Evolutionary conservation across 257 asterid genomes (phyloP).

Genomic region (Thymus mandschuricus): DNA sequence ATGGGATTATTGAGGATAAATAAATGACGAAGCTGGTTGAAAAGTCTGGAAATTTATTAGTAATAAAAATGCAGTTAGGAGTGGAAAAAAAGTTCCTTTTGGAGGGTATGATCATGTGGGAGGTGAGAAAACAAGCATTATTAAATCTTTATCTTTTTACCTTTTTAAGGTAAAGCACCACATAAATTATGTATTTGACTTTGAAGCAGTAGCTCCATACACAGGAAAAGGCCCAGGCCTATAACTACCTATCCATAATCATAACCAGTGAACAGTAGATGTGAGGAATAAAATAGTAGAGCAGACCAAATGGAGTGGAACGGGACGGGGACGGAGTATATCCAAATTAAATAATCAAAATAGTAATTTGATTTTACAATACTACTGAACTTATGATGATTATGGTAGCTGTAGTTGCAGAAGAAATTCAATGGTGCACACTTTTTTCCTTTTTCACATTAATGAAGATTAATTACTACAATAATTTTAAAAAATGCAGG

Average conservation of each 20-base stretch:
- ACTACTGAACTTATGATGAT: not conserved
- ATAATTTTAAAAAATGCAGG: too few relatives aligned
- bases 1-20: not conserved
- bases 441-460: too few relatives aligned
- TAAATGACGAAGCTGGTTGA: not conserved
- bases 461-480: too few relatives aligned
- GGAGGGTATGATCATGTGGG: not conserved
- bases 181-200: not conserved
- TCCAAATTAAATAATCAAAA: not conserved
- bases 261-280: not conserved
- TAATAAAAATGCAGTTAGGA: not conserved
- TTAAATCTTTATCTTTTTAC: not conserved
- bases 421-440: too few relatives aligned
- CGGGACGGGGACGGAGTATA: not conserved
- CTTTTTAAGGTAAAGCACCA: conserved; percentile 8
- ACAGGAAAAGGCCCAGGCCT: not conserved
- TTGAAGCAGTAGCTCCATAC: not conserved
- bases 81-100: conserved; percentile 7
- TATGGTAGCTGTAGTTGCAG: not conserved
- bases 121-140: not conserved
- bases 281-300: too few relatives aligned
- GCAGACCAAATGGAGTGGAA: too few relatives aligned
- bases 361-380: too few relatives aligned
- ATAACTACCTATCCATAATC: conserved; percentile 13
- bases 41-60: not conserved